A percentile compares a stretch with the other conserved stretches of the same genome.
Conservation (phyloP, 257 asterid species). For the Forsythia viridissima region DNA sequence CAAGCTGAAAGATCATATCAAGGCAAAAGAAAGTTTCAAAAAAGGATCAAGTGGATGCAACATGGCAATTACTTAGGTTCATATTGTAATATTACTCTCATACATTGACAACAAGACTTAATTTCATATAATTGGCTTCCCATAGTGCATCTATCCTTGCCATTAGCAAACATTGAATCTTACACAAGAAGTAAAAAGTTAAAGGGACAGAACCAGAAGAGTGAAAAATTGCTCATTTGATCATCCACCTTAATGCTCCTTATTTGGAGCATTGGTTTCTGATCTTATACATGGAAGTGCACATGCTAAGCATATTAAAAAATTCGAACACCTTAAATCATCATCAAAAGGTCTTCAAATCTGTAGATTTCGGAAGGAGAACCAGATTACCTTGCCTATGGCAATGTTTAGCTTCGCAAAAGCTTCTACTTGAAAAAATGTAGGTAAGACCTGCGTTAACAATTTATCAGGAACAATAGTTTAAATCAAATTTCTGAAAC, state of each 20-base stretch:
- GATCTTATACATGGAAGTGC: slow-evolving; percentile 18
- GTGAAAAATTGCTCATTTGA: slow-evolving; percentile 15
- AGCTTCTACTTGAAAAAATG: slow-evolving; percentile 98
- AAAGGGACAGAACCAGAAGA: slow-evolving; percentile 11
- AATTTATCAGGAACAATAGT: slow-evolving; percentile 36
- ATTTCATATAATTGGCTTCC: not conserved
- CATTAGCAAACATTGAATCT: slow-evolving; percentile 7
- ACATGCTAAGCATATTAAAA: slow-evolving; percentile 9
- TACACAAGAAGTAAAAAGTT: not conserved
- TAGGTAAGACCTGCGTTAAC: slow-evolving; percentile 84
- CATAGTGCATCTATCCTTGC: not conserved
- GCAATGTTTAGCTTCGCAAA: slow-evolving; percentile 85
- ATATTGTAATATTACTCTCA: not conserved
- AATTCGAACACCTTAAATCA: slow-evolving; percentile 11
- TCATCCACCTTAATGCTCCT: not conserved
- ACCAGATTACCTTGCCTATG: slow-evolving; percentile 76
- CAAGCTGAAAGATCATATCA: slow-evolving; percentile 10
- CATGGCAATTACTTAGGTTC: not conserved
- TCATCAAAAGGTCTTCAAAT: slow-evolving; percentile 10
- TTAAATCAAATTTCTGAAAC: slow-evolving; percentile 23
- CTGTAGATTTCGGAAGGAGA: slow-evolving; percentile 14
- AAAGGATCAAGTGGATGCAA: not conserved
- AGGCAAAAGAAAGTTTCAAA: slow-evolving; percentile 7
- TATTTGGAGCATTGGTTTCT: slow-evolving; percentile 12
- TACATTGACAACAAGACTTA: not conserved